Evolutionary conservation across 208 protist species (phyloP), one percentile per base, ranked within the genome.

Genomic region (Trypanosoma brucei): DNA sequence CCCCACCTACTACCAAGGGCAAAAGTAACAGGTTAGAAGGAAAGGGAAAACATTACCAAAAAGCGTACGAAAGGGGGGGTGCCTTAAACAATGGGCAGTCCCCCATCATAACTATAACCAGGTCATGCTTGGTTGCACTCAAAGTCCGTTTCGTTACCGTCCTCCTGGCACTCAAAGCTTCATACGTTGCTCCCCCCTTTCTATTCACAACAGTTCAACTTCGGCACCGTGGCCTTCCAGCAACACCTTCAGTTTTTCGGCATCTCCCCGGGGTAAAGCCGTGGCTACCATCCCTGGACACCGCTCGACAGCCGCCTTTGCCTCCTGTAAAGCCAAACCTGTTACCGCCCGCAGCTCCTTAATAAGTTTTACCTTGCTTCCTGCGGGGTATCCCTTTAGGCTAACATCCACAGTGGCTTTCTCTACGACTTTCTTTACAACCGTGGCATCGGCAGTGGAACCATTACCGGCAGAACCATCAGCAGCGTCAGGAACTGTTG

Each of bases 291-390:
- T 40, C 5, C 72, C 72, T 4, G 70, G 70, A 56, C 59, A 61
- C 61, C 65, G 68, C 38, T 78, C 72, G n/a, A 78, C 60, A 11
- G 65, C 68, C 0, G 50, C 55, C 49, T 78, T 78, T 13, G 72
- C 72, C 48, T 78, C 72, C 33, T 69, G 62, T 22, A 78, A 55
- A 22, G 66, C 44, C 8, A 74, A 34, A 14, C 46, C 55, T 37
- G 72, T 69, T 7, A 78, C 67, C 1, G 62, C 63, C 22, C 72
- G 72, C 36, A 78, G 62, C 55, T 78, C 72, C 46, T 78, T 78
- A 39, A 78, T 78, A 13, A 78, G 66, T 36, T 78, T 71, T 40
- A 78, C 58, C 52, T 78, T 78, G 51, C 61, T 68, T 14, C 22
- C 56, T n/a, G 63, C 35, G 9, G 65, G 67, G 45, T 65, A 78